phyloP scores from a whole-genome alignment of 768 basidiomycete genomes.

The Tephrocybe sp. region DNA sequence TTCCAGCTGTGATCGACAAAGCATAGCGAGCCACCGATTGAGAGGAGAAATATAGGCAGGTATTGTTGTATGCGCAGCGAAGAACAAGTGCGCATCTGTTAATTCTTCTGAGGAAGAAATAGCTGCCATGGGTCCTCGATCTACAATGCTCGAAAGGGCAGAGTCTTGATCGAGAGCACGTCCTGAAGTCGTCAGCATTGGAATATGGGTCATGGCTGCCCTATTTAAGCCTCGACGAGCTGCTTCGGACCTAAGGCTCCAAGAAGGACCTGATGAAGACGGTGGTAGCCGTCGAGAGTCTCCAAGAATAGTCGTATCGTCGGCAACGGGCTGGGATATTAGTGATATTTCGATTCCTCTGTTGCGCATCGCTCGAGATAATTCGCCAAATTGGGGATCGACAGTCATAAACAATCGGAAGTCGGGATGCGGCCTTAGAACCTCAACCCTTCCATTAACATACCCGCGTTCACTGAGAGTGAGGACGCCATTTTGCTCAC shows the following conservation, averaged over 20 bases:
- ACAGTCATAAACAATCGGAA: conserved; percentile 95
- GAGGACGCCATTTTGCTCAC: conserved; percentile 80
- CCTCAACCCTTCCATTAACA: conserved; percentile 70
- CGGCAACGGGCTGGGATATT: conserved; percentile 28
- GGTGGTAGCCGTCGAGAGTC: conserved; percentile 50
- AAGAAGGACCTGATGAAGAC: conserved; percentile 3
- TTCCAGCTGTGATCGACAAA: conserved; percentile 5
- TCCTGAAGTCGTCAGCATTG: conserved; percentile 31
- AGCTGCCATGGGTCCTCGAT: conserved; percentile 34
- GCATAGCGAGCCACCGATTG: conserved; percentile 23
- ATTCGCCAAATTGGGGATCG: conserved; percentile 87
- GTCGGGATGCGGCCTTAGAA: conserved; percentile 77
- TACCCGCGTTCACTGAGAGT: conserved; percentile 90
- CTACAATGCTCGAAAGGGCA: conserved; percentile 37
- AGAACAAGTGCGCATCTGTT: conserved; percentile 27
- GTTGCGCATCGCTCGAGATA: conserved; percentile 98
- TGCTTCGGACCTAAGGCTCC: conserved; percentile 28
- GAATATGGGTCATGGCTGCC: not conserved
- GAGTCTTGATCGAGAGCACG: conserved; percentile 48
- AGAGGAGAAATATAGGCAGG: conserved; percentile 29
- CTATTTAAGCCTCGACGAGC: conserved; percentile 31
- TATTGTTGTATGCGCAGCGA: conserved; percentile 33
- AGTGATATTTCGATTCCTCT: conserved; percentile 86
- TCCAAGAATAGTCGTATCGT: conserved; percentile 45
- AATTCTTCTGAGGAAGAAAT: conserved; percentile 13